These are phyloP conservation scores for Poa pratensis DNA, from an alignment of 176 grass and related monocot genomes.

Conservation along the genomic window DNA sequence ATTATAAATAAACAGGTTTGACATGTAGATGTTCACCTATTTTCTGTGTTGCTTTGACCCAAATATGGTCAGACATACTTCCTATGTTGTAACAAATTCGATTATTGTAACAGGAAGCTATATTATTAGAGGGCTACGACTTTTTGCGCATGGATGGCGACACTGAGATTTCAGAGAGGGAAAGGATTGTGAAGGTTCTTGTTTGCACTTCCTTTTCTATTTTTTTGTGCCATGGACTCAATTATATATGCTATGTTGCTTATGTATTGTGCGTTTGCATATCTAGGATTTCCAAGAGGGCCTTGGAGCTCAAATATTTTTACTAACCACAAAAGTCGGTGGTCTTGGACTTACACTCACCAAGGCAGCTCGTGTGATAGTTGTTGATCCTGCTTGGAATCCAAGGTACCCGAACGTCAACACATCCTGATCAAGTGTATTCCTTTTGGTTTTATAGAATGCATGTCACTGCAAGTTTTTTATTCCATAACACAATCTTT, in stretches of 20 bases:
- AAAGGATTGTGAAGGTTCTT: constrained; percentile 84
- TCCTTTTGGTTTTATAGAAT: constrained; percentile 6
- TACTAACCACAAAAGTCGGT: constrained; percentile 94
- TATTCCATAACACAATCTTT: constrained; percentile 29
- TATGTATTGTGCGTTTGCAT: constrained; percentile 18
- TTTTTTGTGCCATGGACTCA: constrained; percentile 37
- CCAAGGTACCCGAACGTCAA: constrained; percentile 67
- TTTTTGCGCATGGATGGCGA: constrained; percentile 92
- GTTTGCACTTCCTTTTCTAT: not conserved
- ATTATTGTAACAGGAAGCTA: constrained; percentile 68
- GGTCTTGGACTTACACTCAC: constrained; percentile 98
- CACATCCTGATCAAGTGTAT: not conserved
- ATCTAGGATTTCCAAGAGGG: constrained; percentile 93
- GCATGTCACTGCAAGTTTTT: not conserved
- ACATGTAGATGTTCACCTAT: constrained; percentile 13
- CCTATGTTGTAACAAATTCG: constrained; percentile 5
- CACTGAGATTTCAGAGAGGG: constrained; percentile 73
- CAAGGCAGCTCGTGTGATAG: constrained; percentile 91
- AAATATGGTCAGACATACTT: constrained; percentile 9
- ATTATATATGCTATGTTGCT: constrained; percentile 37
- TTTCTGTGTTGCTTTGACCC: constrained; percentile 8
- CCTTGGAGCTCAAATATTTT: constrained; percentile 78
- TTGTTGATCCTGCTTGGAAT: constrained; percentile 97
- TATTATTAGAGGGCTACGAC: constrained; percentile 68
- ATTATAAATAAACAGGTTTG: not conserved